phyloP scores from a whole-genome alignment of 176 grass and related monocot genomes.

The Phoenix roebelenii region DNA sequence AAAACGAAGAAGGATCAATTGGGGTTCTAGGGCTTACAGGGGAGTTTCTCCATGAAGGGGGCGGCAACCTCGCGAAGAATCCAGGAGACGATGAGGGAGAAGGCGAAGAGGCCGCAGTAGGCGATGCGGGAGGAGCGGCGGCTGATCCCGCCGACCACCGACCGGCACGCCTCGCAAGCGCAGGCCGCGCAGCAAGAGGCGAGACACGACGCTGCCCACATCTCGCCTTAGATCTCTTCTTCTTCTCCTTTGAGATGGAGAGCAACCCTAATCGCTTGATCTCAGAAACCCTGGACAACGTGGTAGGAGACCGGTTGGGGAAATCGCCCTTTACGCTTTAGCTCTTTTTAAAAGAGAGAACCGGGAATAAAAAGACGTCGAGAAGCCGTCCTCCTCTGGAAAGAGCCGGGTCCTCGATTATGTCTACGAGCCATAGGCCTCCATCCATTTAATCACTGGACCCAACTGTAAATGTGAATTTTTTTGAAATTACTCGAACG shows the following conservation, averaged over 20 bases:
- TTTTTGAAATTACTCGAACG: too few species aligned
- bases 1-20: too few species aligned
- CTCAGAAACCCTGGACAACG: conserved; percentile 1
- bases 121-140: conserved; percentile 97
- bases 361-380: background rate
- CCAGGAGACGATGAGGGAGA: conserved; percentile 95
- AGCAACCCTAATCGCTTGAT: background rate
- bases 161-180: conserved; percentile 98
- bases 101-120: conserved; percentile 95
- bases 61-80: conserved; percentile 94
- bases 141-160: conserved; percentile 89
- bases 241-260: background rate
- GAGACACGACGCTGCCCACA: conserved; percentile 99
- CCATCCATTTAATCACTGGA: too few species aligned
- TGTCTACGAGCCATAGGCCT: too few species aligned
- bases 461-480: too few species aligned
- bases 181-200: conserved; percentile 98
- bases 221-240: conserved; percentile 6
- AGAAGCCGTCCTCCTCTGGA: conserved; percentile 14
- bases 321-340: too few species aligned
- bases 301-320: too few species aligned
- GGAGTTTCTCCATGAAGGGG: conserved; percentile 83
- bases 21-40: conserved; percentile 33
- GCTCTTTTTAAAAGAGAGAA: too few species aligned
- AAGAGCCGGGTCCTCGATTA: too few species aligned